A percentile compares a stretch with the other conserved stretches of the same genome.
phyloP scores from a whole-genome alignment of 2,329 filamentous ascomycete species.

The Arthrobotrys pseudoclavata region DNA sequence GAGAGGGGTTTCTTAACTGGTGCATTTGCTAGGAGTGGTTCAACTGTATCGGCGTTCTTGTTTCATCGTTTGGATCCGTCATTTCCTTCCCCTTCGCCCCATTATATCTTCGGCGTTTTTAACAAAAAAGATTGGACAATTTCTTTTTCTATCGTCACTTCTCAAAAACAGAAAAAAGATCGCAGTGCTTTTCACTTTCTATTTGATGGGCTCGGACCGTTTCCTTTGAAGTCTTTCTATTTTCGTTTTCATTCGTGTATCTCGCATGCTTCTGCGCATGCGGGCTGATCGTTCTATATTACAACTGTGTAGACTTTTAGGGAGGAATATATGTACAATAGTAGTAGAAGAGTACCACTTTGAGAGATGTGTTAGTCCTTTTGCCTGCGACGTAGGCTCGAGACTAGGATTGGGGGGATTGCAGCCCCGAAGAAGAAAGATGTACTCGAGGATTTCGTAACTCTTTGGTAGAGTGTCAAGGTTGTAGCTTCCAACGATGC shows the following conservation, averaged over 20 bases:
- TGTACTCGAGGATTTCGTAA: slow-evolving; percentile 1
- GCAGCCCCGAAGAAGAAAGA: neutral
- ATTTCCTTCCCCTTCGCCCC: neutral
- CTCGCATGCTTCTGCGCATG: neutral
- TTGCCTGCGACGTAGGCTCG: neutral
- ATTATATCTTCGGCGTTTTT: neutral
- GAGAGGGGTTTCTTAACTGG: neutral
- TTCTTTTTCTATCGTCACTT: neutral
- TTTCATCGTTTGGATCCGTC: slow-evolving; percentile 10
- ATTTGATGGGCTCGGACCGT: neutral
- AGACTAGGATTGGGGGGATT: neutral
- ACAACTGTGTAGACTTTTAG: slow-evolving; percentile 35
- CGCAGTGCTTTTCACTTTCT: slow-evolving; percentile 1
- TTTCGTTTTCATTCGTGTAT: neutral
- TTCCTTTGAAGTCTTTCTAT: neutral
- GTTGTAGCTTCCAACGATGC: neutral
- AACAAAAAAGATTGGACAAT: slow-evolving; percentile 24
- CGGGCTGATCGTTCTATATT: slow-evolving; percentile 32
- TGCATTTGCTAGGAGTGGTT: neutral
- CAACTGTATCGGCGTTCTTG: slow-evolving; percentile 32
- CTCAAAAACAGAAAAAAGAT: slow-evolving; percentile 3
- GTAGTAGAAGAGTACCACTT: slow-evolving; percentile 13
- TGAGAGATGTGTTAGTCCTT: neutral
- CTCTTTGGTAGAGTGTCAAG: neutral
- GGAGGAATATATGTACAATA: slow-evolving; percentile 45